A percentile compares a stretch with the other conserved stretches of the same genome.
Conservation (phyloP, 495 filamentous ascomycete species). For the Penicillium longicatenatum region DNA sequence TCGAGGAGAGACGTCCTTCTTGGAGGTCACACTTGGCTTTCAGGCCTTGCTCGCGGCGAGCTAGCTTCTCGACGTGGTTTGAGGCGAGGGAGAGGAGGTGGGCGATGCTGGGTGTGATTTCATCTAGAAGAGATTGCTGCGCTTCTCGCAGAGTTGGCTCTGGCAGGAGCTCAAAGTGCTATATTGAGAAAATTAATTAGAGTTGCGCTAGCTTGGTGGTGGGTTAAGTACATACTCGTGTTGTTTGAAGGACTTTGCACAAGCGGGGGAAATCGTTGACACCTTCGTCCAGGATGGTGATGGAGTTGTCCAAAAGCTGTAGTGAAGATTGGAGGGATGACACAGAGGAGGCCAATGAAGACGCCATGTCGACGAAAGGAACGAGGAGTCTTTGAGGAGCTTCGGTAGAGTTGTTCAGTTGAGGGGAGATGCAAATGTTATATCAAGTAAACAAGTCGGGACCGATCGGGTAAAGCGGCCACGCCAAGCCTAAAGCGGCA, state of each 20-base stretch:
- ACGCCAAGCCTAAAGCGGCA: conserved; percentile 37
- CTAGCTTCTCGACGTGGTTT: conserved; percentile 70
- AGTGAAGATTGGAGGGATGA: conserved; percentile 70
- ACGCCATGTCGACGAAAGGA: conserved; percentile 34
- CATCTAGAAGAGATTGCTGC: conserved; percentile 67
- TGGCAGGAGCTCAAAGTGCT: conserved; percentile 82
- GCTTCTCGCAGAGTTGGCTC: conserved; percentile 67
- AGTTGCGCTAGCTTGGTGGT: not conserved
- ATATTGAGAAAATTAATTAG: conserved; percentile 5
- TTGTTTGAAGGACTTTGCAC: conserved; percentile 68
- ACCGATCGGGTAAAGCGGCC: conserved; percentile 29
- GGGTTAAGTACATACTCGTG: conserved; percentile 53
- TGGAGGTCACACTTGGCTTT: conserved; percentile 70
- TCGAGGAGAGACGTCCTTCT: conserved; percentile 62
- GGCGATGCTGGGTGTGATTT: conserved; percentile 74
- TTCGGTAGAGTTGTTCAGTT: not conserved
- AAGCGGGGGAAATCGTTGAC: conserved; percentile 76
- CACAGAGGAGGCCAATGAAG: conserved; percentile 64
- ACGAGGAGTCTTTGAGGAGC: not conserved
- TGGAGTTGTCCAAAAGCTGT: conserved; percentile 71
- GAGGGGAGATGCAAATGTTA: not conserved
- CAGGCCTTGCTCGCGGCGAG: conserved; percentile 68
- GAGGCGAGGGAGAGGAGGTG: conserved; percentile 65
- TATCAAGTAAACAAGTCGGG: conserved; percentile 20
- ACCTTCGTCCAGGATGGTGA: conserved; percentile 69